These are phyloP conservation scores for Tetrastigma voinierianum DNA, from an alignment of 164 flowering plant genomes.

Conservation along the genomic window DNA sequence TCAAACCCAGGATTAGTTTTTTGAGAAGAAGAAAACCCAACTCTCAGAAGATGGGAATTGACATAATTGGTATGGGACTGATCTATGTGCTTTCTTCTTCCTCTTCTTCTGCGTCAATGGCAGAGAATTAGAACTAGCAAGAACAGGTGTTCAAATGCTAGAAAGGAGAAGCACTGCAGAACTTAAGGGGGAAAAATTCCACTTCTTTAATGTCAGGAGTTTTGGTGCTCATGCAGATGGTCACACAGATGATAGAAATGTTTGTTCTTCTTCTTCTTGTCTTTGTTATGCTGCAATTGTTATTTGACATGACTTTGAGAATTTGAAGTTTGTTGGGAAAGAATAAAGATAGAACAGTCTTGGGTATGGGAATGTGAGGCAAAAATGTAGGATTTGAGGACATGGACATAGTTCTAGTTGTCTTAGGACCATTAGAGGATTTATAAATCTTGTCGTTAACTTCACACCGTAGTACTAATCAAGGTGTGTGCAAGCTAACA, in stretches of 20 bases:
- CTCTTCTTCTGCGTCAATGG: constrained; percentile 5
- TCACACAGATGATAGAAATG: constrained; percentile 39
- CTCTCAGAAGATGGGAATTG: constrained; percentile 8
- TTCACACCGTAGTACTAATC: no score
- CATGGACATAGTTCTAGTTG: no score
- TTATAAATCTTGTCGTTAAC: no score
- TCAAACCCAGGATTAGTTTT: background rate
- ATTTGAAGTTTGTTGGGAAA: background rate
- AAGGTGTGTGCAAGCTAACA: no score
- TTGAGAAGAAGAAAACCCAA: no score
- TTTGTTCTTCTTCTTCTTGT: constrained; percentile 8
- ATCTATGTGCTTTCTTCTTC: constrained; percentile 6
- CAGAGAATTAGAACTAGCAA: background rate
- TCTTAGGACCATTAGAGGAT: no score
- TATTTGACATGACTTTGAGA: background rate
- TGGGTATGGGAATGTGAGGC: no score
- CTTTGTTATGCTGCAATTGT: background rate
- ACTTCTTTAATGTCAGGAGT: constrained; percentile 30
- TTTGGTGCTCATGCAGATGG: constrained; percentile 54
- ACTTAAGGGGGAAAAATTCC: constrained; percentile 9
- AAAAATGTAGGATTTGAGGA: no score
- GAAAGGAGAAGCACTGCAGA: background rate
- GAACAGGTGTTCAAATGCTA: background rate
- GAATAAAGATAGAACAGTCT: no score
- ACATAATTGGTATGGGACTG: constrained; percentile 1